A percentile compares a stretch with the other conserved stretches of the same genome.
These are phyloP conservation scores for Cryptococcus sp. DNA, from an alignment of 1,284 basidiomycete genomes.

Conservation along the genomic window DNA sequence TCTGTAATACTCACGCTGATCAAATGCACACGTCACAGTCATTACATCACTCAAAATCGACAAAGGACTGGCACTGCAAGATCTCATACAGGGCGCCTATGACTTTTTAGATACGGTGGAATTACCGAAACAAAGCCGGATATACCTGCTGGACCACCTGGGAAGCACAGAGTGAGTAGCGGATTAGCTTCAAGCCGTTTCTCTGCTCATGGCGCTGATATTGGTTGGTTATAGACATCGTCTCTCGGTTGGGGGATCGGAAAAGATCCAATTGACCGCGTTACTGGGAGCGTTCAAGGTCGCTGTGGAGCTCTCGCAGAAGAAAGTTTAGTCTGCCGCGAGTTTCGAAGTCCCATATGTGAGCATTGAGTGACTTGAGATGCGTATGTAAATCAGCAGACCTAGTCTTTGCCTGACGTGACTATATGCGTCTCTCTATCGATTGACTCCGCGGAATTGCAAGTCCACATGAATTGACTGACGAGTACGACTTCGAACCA, in stretches of 20 bases:
- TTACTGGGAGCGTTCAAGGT: conserved; percentile 92
- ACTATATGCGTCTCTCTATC: too few species aligned
- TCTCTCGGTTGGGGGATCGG: conserved; percentile 86
- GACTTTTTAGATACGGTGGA: conserved; percentile 87
- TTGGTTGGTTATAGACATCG: conserved; percentile 68
- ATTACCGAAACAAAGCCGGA: conserved; percentile 78
- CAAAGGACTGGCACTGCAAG: conserved; percentile 90
- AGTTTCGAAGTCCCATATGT: too few species aligned
- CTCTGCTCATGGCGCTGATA: not conserved
- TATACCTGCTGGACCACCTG: conserved; percentile 88
- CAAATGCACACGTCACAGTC: conserved; percentile 63
- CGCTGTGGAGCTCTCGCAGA: conserved; percentile 68
- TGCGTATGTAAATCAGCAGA: too few species aligned
- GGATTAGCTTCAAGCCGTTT: not conserved
- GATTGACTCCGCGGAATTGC: too few species aligned
- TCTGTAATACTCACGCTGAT: not conserved
- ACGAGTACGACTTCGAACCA: too few species aligned
- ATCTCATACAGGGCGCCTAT: conserved; percentile 90
- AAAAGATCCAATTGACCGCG: conserved; percentile 92
- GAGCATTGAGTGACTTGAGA: too few species aligned
- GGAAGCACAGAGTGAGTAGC: conserved; percentile 81
- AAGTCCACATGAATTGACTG: too few species aligned
- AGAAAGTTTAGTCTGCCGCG: conserved; percentile 15
- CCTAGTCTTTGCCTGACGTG: too few species aligned
- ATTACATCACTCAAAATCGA: conserved; percentile 84